phyloP scores from a whole-genome alignment of 2,329 filamentous ascomycete genomes.

The Sphaerostilbella broomeana region DNA sequence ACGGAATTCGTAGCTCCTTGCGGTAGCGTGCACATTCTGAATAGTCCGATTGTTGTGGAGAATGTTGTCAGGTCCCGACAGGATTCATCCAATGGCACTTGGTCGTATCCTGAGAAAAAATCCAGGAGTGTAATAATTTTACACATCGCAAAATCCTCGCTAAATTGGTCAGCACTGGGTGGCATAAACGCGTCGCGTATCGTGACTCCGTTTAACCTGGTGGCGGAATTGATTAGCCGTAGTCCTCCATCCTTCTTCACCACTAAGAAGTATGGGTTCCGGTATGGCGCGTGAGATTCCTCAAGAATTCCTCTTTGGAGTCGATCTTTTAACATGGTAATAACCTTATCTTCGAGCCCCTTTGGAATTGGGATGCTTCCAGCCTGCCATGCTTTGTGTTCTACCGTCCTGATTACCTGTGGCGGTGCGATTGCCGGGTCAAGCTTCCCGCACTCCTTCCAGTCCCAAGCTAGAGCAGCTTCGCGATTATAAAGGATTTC shows the following conservation, averaged over 20 bases:
- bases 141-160: neutral
- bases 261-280: neutral
- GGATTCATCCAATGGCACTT: neutral
- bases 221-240: neutral
- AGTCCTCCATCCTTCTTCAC: neutral
- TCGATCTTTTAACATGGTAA: neutral
- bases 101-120: no score
- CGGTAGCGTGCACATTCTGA: neutral
- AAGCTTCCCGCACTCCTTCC: neutral
- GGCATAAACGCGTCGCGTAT: neutral
- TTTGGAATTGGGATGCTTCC: neutral
- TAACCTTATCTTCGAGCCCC: neutral
- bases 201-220: neutral
- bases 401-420: neutral
- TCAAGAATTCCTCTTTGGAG: neutral
- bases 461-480: neutral
- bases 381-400: neutral
- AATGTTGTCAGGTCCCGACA: neutral
- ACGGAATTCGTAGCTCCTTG: neutral
- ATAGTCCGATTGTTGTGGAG: neutral
- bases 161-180: neutral
- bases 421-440: neutral
- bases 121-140: neutral
- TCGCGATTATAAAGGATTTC: neutral
- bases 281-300: neutral